These are phyloP conservation scores for Phytophthora agathidicida DNA, from an alignment of 352 stramenopile species.

Conservation along the genomic window DNA sequence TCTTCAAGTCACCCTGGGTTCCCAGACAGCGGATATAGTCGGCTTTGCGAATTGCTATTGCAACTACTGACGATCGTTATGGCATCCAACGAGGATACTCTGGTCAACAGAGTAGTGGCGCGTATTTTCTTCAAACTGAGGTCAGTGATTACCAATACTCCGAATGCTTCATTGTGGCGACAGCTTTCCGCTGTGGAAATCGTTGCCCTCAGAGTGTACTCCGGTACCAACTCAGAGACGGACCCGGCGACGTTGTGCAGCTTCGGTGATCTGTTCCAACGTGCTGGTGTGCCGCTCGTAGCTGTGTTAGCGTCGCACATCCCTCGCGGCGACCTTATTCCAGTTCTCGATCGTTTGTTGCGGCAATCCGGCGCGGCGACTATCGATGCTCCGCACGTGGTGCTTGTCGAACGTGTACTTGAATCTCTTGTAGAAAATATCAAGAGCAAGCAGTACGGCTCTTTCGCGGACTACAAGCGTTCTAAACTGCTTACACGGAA, in stretches of 20 bases:
- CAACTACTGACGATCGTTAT: slow-evolving; percentile 44
- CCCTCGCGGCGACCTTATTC: slow-evolving; percentile 6
- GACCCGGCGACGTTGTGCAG: slow-evolving; percentile 23
- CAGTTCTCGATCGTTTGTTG: slow-evolving; percentile 32
- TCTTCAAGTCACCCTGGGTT: slow-evolving; percentile 3
- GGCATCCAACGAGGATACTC: slow-evolving; percentile 1
- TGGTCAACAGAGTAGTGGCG: slow-evolving; percentile 10
- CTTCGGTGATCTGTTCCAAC: slow-evolving; percentile 28
- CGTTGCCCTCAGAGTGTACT: slow-evolving; percentile 29
- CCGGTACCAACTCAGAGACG: slow-evolving; percentile 12
- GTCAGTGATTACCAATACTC: slow-evolving; percentile 12
- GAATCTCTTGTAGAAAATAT: slow-evolving; percentile 25
- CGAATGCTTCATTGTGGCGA: slow-evolving; percentile 13
- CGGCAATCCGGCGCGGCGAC: not conserved
- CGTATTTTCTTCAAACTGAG: slow-evolving; percentile 52
- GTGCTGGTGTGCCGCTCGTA: slow-evolving; percentile 30
- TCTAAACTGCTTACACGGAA: slow-evolving; percentile 42
- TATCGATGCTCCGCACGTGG: slow-evolving; percentile 24
- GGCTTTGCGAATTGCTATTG: slow-evolving; percentile 46
- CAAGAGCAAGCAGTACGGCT: slow-evolving; percentile 13
- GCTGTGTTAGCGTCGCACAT: slow-evolving; percentile 26
- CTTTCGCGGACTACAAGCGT: slow-evolving; percentile 44
- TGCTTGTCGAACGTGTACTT: slow-evolving; percentile 45
- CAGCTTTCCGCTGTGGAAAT: slow-evolving; percentile 48
- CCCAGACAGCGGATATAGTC: not conserved